Evolutionary conservation across 2,329 filamentous ascomycete genomes (phyloP).

Genomic region (Tolypocladium tropicale): DNA sequence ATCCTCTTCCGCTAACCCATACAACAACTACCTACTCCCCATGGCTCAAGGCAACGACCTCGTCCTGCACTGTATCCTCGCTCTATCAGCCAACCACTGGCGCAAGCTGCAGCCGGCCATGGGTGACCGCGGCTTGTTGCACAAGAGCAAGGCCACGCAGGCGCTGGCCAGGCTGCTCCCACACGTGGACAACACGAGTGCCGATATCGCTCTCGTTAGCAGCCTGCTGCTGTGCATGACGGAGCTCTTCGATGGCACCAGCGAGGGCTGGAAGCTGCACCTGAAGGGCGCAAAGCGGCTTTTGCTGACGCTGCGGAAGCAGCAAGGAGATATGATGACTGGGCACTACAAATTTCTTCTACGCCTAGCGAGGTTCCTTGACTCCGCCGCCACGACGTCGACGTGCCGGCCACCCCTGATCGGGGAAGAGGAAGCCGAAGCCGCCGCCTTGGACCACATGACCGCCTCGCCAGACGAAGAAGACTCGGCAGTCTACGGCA

Average conservation of each 20-base stretch:
- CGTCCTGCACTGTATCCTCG: conserved; percentile 21
- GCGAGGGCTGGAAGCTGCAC: conserved; percentile 30
- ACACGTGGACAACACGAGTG: conserved; percentile 19
- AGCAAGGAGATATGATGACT: conserved; percentile 20
- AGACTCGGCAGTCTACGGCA: conserved; percentile 23
- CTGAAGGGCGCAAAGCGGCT: conserved; percentile 30
- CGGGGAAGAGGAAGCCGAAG: conserved; percentile 19
- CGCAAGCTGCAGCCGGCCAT: conserved; percentile 20
- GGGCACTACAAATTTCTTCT: conserved; percentile 28
- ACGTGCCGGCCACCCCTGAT: conserved; percentile 23
- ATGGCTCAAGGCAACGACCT: conserved; percentile 21
- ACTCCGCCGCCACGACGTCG: conserved; percentile 22
- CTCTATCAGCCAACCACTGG: conserved; percentile 23
- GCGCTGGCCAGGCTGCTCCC: conserved; percentile 20
- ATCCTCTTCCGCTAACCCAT: conserved; percentile 17
- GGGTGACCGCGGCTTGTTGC: conserved; percentile 17
- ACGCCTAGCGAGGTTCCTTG: conserved; percentile 20
- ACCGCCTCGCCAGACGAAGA: conserved; percentile 16
- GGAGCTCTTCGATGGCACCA: conserved; percentile 30
- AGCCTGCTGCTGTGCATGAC: conserved; percentile 31
- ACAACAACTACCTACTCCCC: conserved; percentile 20
- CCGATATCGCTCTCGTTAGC: conserved; percentile 25
- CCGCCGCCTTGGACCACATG: conserved; percentile 15
- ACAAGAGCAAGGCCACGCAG: conserved; percentile 21
- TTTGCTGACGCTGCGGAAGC: conserved; percentile 19